A percentile compares a stretch with the other conserved stretches of the same genome.
Conservation (phyloP, 352 stramenopile species). For the Pythium guiyangense region DNA sequence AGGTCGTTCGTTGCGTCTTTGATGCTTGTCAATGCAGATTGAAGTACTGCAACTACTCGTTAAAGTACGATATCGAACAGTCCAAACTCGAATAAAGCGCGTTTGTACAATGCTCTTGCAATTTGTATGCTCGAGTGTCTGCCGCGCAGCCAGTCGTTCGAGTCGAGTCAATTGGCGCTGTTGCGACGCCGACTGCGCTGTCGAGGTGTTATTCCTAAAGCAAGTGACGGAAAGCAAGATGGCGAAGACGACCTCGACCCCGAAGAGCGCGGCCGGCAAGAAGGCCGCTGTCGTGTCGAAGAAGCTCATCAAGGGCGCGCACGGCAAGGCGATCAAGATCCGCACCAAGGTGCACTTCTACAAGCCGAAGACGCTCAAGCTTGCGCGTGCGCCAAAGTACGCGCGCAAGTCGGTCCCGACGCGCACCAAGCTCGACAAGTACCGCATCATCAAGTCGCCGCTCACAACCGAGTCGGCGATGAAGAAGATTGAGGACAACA, state of each 20-base stretch:
- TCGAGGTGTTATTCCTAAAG: conserved; percentile 13
- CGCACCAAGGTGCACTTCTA: conserved; percentile 99
- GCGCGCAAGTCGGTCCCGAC: conserved; percentile 88
- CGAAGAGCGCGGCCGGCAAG: conserved; percentile 85
- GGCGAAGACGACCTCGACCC: conserved; percentile 54
- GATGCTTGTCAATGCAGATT: too few species aligned
- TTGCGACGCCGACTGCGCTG: background rate
- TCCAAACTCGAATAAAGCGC: too few species aligned
- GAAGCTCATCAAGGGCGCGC: conserved; percentile 94
- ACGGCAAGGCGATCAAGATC: conserved; percentile 98
- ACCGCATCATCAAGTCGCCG: conserved; percentile 99
- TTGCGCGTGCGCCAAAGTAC: conserved; percentile 96
- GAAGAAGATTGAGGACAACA: conserved; percentile 99
- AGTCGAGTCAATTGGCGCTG: conserved; percentile 7
- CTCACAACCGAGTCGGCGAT: conserved; percentile 99
- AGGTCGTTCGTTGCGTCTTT: too few species aligned
- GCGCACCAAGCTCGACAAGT: conserved; percentile 98
- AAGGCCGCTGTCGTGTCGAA: conserved; percentile 92
- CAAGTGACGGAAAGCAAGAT: conserved; percentile 69
- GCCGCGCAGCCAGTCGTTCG: background rate
- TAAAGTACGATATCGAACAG: too few species aligned
- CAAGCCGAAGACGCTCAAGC: conserved; percentile 96
- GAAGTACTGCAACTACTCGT: too few species aligned
- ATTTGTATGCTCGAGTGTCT: too few species aligned
- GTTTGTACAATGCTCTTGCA: too few species aligned